phyloP scores from a whole-genome alignment of 208 protist genomes.

The Lotmaria passim region DNA sequence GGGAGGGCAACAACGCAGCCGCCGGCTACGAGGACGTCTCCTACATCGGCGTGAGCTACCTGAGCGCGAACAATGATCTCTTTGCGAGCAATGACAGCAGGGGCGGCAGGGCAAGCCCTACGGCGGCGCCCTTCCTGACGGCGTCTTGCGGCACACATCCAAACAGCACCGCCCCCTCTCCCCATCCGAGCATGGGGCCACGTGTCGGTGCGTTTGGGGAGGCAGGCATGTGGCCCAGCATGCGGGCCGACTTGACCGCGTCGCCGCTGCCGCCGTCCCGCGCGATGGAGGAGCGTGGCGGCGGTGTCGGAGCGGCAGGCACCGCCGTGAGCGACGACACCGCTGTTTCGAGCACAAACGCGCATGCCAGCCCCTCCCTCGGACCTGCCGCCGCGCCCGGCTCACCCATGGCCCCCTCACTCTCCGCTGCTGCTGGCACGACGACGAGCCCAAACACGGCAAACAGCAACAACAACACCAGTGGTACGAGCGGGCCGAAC shows the following conservation, averaged over 20 bases:
- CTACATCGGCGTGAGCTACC: slow-evolving; percentile 31
- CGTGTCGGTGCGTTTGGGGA: not conserved
- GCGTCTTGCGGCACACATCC: not conserved
- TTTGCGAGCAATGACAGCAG: not conserved
- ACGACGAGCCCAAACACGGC: slow-evolving; percentile 11
- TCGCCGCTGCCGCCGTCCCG: slow-evolving; percentile 19
- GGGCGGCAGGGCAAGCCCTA: not conserved
- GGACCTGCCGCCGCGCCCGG: not conserved
- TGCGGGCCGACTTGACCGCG: not conserved
- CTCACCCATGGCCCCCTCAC: slow-evolving; percentile 3
- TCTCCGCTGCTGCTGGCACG: slow-evolving; percentile 3
- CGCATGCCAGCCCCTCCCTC: not conserved
- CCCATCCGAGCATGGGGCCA: slow-evolving; percentile 3
- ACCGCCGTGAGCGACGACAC: slow-evolving; percentile 6
- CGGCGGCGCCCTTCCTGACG: slow-evolving; percentile 5
- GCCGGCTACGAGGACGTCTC: slow-evolving; percentile 12
- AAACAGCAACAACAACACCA: not conserved
- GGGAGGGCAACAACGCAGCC: not conserved
- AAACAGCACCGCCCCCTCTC: slow-evolving; percentile 5
- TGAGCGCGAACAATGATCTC: not conserved
- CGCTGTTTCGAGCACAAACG: slow-evolving; percentile 2
- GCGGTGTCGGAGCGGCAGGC: not conserved
- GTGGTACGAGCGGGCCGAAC: not conserved
- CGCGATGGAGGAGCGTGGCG: slow-evolving; percentile 19
- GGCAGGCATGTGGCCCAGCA: slow-evolving; percentile 5